phyloP scores from a whole-genome alignment of 208 protist genomes.

The Leishmania turanica region DNA sequence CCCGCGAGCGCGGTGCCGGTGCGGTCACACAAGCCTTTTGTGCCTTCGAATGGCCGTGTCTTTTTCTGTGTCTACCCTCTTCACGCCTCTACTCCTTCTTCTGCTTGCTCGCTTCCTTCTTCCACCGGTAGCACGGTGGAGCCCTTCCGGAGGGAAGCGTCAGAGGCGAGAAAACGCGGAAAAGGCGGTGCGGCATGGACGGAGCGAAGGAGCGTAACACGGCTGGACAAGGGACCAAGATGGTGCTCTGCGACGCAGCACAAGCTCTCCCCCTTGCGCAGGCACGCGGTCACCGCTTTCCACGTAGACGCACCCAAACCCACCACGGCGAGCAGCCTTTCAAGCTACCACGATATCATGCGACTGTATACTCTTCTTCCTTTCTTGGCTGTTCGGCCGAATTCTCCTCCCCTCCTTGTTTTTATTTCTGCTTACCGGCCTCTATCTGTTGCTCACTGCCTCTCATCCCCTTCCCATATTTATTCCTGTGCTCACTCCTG shows the following conservation, averaged over 20 bases:
- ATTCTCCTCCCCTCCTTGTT: not conserved
- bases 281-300: not conserved
- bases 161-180: not conserved
- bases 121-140: not conserved
- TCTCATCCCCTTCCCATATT: not conserved
- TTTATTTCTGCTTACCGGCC: not conserved
- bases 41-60: not conserved
- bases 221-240: not conserved
- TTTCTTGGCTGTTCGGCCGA: not conserved
- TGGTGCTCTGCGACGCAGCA: not conserved
- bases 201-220: not conserved
- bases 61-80: not conserved
- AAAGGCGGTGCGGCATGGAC: not conserved
- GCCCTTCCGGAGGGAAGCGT: not conserved
- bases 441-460: not conserved
- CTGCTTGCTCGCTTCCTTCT: not conserved
- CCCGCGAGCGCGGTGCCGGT: not conserved
- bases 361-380: not conserved
- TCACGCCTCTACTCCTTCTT: not conserved
- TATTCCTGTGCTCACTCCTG: not conserved
- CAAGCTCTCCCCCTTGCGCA: not conserved
- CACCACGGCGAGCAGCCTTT: not conserved
- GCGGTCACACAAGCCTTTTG: not conserved
- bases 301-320: not conserved
- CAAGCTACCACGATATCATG: not conserved